Evolutionary conservation across 257 asterid species (phyloP), one percentile per base, ranked within the genome.

Genomic region (Salvia splendens): DNA sequence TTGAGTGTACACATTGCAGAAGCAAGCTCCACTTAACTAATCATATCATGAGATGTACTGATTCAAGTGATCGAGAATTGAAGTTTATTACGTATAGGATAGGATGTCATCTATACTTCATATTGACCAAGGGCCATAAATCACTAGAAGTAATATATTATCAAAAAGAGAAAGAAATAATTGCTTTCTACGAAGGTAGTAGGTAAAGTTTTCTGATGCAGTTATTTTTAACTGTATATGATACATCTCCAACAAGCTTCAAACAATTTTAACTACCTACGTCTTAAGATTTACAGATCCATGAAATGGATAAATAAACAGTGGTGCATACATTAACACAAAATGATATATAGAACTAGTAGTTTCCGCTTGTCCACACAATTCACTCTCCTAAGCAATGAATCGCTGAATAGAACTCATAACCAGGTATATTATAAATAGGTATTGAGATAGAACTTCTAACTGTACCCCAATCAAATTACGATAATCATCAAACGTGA

Each of bases 281-380:
- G 28, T 68, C 63, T 11, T 49, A 48, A 15, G 41, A 62, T 12
- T n/a, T 41, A 1, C 28, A 12, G 24, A 59, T 36, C 59, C 15
- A 61, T 48, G 65, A 53, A 9, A 15, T 5, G 8, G 41, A 68
- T 63, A 6, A 17, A 41, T 61, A 58, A 66, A 40, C 57, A 59
- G 12, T 43, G 16, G 48, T 10, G 46, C 5, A 2, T 17, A 57
- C 40, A 28, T 58, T 8, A 35, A 10, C 11, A 45, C 54, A 69
- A 15, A 35, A 17, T 47, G 45, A 30, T 41, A 63, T 32, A 62
- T 32, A 61, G 17, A 33, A 40, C 42, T n/a, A 40, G 52, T 33
- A 63, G 47, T 64, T 69, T 61, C 64, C 65, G 73, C 55, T 52
- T 50, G 15, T 42, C 2, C 12, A 14, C 48, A 50, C 73, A 63